Evolutionary conservation across 768 basidiomycete species (phyloP), one percentile per base, ranked within the genome.

Genomic region (Psilocybe cyanescens): DNA sequence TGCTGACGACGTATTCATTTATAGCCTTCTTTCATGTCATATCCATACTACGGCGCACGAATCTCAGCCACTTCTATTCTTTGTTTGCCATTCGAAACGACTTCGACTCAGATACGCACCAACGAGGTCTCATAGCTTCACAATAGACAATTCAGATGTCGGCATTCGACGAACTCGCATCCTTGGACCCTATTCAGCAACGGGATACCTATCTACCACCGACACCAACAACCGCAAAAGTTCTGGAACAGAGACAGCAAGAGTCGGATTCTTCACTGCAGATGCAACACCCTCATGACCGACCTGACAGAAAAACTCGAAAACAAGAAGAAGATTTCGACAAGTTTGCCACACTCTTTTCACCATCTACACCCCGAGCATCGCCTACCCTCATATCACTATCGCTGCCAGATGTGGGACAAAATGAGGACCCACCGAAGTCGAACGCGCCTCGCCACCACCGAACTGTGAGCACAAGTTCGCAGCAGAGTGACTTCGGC

Each of bases 401-500:
- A 14, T 12, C 45, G 12, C 47, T 58, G 3, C 62, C 59, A 7
- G 51, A 46, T 48, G 57, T 52, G 14, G 41, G 41, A 12, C 14
- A 44, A 12, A 12, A 14, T 16, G 14, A 5, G 41, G 24, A 24
- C 0, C 11, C 33, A 1, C 62, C 68, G 0, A 60, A 55, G 44
- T 57, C 62, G 4, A 60, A 55, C 67, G 28, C 45, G 48, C 28
- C 55, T 19, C 50, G 44, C 4, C 62, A 62, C 37, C 46, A 56
- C 12, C 64, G 62, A 14, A 54, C 62, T n/a, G 57, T 46, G 17
- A 65, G 62, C 41, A 53, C 58, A 9, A 76, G 77, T 9, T 61
- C 76, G 5, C 79, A 81, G 65, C 82, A 82, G 0, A 65, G 64
- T 53, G 87, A 89, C 17, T 88, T 87, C 67, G 86, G 87, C 8